Conservation (phyloP, 768 basidiomycete species). For the Ephemerocybe angulata region DNA sequence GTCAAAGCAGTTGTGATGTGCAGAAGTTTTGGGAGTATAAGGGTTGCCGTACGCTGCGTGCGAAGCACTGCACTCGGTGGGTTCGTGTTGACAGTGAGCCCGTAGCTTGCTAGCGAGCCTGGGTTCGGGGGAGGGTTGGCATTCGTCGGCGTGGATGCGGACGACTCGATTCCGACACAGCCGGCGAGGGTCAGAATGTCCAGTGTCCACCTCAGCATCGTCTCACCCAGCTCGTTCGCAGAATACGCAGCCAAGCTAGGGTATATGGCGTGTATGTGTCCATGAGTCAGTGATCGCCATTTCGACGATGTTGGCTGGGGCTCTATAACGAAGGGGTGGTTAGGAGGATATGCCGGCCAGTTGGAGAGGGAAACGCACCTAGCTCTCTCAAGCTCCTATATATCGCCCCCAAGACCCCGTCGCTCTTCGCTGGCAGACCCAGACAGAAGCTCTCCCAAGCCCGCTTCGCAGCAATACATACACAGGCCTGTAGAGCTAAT, state of each 20-base stretch:
- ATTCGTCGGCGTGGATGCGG: constrained; percentile 20
- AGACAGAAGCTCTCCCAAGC: constrained; percentile 70
- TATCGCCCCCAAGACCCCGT: constrained; percentile 59
- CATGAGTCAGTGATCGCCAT: constrained; percentile 73
- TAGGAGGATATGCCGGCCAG: not conserved
- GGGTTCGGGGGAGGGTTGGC: constrained; percentile 23
- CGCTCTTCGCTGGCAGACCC: constrained; percentile 68
- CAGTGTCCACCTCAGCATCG: constrained; percentile 68
- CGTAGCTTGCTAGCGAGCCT: constrained; percentile 19
- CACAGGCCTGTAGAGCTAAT: constrained; percentile 69
- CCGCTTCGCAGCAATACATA: constrained; percentile 62
- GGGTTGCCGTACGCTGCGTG: constrained; percentile 4
- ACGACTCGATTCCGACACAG: constrained; percentile 36
- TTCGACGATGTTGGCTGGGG: constrained; percentile 75
- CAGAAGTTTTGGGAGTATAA: constrained; percentile 42
- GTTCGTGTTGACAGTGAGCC: not conserved
- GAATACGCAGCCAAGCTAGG: constrained; percentile 64
- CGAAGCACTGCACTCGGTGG: constrained; percentile 1
- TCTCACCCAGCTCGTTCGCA: constrained; percentile 67
- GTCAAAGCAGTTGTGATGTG: constrained; percentile 64
- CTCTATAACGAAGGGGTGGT: constrained; percentile 34
- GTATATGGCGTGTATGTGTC: constrained; percentile 63
- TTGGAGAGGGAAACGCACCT: not conserved
- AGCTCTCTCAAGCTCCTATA: constrained; percentile 27
- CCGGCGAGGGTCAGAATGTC: constrained; percentile 67